A percentile compares a stretch with the other conserved stretches of the same genome.
Evolutionary conservation across 768 basidiomycete species (phyloP).

Genomic region (Boletellus ananas): DNA sequence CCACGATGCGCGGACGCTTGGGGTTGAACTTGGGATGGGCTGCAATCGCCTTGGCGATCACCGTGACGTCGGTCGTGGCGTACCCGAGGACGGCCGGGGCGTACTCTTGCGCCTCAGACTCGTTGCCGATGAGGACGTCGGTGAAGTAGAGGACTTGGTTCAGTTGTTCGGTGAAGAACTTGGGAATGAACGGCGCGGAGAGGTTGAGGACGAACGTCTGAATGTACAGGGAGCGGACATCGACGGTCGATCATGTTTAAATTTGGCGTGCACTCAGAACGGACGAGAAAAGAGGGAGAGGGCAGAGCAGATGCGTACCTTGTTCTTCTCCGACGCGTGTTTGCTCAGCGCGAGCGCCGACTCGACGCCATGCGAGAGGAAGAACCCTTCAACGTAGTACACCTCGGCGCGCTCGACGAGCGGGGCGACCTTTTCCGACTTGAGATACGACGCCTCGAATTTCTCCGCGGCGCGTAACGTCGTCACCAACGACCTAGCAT

Average conservation of each 20-base stretch:
- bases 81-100: conserved; percentile 69
- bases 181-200: conserved; percentile 94
- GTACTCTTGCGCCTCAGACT: conserved; percentile 88
- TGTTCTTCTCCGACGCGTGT: conserved; percentile 69
- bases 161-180: conserved; percentile 85
- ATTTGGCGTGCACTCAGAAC: no score
- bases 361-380: conserved; percentile 88
- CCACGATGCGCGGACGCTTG: conserved; percentile 71
- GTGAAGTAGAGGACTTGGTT: conserved; percentile 77
- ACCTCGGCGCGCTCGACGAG: conserved; percentile 76
- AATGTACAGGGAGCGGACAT: neutral
- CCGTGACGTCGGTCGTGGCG: conserved; percentile 58
- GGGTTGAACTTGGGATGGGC: conserved; percentile 68
- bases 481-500: conserved; percentile 81
- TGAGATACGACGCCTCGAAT: conserved; percentile 79
- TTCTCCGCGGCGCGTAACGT: conserved; percentile 87
- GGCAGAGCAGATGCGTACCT: conserved; percentile 41
- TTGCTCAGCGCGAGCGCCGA: conserved; percentile 70
- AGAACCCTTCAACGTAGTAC: conserved; percentile 96
- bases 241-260: no score
- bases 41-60: conserved; percentile 77
- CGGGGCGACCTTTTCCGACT: conserved; percentile 67
- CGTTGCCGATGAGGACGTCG: conserved; percentile 95
- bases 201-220: conserved; percentile 90
- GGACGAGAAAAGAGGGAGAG: neutral